Percentiles rank a stretch among this genome's conserved stretches.
phyloP scores from a whole-genome alignment of 2,329 filamentous ascomycete species.

The Cladorrhinum sp. region DNA sequence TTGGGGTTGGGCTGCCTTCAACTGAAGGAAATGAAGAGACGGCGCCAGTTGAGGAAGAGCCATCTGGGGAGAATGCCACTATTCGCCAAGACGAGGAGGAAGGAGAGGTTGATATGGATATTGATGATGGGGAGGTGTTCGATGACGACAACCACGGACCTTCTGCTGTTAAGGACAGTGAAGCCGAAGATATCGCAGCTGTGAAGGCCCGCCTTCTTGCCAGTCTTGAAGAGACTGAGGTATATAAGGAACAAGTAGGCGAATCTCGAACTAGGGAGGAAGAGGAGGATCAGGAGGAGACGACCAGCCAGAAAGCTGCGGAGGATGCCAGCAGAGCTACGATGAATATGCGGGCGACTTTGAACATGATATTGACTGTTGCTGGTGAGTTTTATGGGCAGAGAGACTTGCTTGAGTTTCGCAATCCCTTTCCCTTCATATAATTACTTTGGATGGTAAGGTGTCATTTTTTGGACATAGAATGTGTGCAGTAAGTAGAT shows the following conservation, averaged over 20 bases:
- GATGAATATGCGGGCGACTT: constrained; percentile 62
- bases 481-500: too few relatives aligned
- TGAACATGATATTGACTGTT: constrained; percentile 89
- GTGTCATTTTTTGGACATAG: neutral
- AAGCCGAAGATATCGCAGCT: constrained; percentile 42
- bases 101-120: constrained; percentile 30
- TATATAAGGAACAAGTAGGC: constrained; percentile 20
- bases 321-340: constrained; percentile 35
- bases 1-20: neutral
- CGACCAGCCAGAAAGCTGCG: constrained; percentile 23
- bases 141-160: constrained; percentile 27
- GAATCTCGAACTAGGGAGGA: constrained; percentile 31
- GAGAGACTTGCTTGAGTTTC: constrained; percentile 74
- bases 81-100: constrained; percentile 15
- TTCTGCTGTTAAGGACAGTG: constrained; percentile 26
- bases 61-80: neutral
- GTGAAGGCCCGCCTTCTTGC: constrained; percentile 49
- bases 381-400: constrained; percentile 89
- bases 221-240: constrained; percentile 35
- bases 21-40: constrained; percentile 13
- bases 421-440: constrained; percentile 56
- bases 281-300: constrained; percentile 19
- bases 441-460: constrained; percentile 29
- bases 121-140: constrained; percentile 39
- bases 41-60: neutral